Percentiles rank a stretch among this genome's conserved stretches.
These are phyloP conservation scores for Claviceps paspali DNA, from an alignment of 2,329 filamentous ascomycete genomes.

Conservation along the genomic window DNA sequence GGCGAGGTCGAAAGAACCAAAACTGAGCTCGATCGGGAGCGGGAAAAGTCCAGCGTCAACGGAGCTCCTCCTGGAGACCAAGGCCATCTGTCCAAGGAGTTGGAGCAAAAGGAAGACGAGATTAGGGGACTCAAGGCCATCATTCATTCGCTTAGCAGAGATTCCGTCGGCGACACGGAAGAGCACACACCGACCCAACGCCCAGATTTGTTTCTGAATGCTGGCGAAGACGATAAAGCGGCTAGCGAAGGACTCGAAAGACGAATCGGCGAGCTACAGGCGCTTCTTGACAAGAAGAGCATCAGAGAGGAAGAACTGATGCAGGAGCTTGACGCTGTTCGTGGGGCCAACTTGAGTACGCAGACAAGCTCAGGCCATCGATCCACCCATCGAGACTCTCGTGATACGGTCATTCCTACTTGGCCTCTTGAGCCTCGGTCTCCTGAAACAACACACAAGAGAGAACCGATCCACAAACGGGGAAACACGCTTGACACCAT, in stretches of 20 bases:
- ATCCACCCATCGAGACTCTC: slow-evolving; percentile 49
- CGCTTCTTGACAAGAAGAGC: slow-evolving; percentile 55
- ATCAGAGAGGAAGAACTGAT: slow-evolving; percentile 73
- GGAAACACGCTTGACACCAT: slow-evolving; percentile 48
- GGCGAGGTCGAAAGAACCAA: slow-evolving; percentile 88
- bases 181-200: slow-evolving; percentile 15
- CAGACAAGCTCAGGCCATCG: slow-evolving; percentile 26
- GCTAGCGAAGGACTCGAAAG: slow-evolving; percentile 55
- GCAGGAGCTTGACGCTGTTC: slow-evolving; percentile 58
- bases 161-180: slow-evolving; percentile 37
- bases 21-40: slow-evolving; percentile 73
- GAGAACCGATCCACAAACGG: slow-evolving; percentile 12
- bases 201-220: slow-evolving; percentile 21
- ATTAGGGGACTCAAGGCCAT: slow-evolving; percentile 95
- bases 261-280: slow-evolving; percentile 65
- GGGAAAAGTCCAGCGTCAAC: slow-evolving; percentile 49
- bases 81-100: slow-evolving; percentile 47
- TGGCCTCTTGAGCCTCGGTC: slow-evolving; percentile 32
- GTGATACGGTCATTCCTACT: slow-evolving; percentile 46
- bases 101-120: slow-evolving; percentile 93
- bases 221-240: slow-evolving; percentile 14
- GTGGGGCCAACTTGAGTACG: slow-evolving; percentile 21
- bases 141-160: slow-evolving; percentile 84
- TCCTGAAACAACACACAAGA: slow-evolving; percentile 32
- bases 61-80: slow-evolving; percentile 28